These are phyloP conservation scores for Ceratocystis diversiconidia DNA, from an alignment of 2,329 filamentous ascomycete genomes.

Conservation along the genomic window DNA sequence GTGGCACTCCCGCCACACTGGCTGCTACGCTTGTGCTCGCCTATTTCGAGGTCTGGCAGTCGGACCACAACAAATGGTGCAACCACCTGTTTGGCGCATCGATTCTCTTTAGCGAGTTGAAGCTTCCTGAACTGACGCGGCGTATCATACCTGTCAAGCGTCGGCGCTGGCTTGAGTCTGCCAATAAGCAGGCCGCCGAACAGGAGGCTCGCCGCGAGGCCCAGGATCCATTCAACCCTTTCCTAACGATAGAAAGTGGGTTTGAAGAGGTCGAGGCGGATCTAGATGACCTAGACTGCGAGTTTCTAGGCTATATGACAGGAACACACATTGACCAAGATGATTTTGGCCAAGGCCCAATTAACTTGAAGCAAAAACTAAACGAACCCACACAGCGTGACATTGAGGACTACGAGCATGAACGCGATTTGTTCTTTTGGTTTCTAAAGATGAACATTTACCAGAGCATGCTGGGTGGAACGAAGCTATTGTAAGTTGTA, in stretches of 20 bases:
- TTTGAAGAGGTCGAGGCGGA: slow-evolving; percentile 22
- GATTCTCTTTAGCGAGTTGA: slow-evolving; percentile 69
- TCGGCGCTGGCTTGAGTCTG: slow-evolving; percentile 27
- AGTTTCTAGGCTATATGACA: slow-evolving; percentile 30
- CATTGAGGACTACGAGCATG: slow-evolving; percentile 63
- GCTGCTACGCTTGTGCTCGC: slow-evolving; percentile 74
- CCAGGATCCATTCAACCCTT: slow-evolving; percentile 22
- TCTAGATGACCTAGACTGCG: slow-evolving; percentile 30
- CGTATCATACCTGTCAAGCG: slow-evolving; percentile 52
- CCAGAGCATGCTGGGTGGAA: slow-evolving; percentile 78
- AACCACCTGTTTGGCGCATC: slow-evolving; percentile 77
- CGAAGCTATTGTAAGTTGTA: slow-evolving; percentile 60
- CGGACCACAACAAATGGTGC: slow-evolving; percentile 91
- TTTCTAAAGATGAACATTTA: slow-evolving; percentile 89
- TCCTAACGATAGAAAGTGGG: slow-evolving; percentile 20
- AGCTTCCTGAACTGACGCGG: slow-evolving; percentile 58
- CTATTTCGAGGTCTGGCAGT: slow-evolving; percentile 89
- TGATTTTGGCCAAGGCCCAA: slow-evolving; percentile 26
- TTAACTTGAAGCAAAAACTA: slow-evolving; percentile 26
- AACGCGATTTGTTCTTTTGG: slow-evolving; percentile 90
- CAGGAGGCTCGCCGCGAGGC: slow-evolving; percentile 16
- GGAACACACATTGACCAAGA: slow-evolving; percentile 29
- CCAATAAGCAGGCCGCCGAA: slow-evolving; percentile 24
- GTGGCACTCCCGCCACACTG: slow-evolving; percentile 67
- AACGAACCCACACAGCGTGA: slow-evolving; percentile 43